Percentiles rank a stretch among this genome's conserved stretches.
phyloP scores from a whole-genome alignment of 805 yeast species.

The Schwanniomyces yamadae region DNA sequence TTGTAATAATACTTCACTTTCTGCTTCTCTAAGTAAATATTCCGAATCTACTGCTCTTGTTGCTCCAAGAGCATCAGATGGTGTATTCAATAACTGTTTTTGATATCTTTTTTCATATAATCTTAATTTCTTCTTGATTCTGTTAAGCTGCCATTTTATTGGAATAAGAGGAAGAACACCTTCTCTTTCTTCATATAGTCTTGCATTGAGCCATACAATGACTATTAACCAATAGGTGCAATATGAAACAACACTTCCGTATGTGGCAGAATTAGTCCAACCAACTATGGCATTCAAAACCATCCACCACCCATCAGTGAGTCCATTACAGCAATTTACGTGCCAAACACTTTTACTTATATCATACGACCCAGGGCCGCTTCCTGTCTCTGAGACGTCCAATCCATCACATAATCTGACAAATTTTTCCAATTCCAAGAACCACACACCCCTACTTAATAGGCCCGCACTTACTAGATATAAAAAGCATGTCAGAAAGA shows the following conservation, averaged over 20 bases:
- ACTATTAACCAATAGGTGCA: conserved; percentile 64
- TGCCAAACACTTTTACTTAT: conserved; percentile 83
- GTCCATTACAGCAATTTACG: conserved; percentile 91
- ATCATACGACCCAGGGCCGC: conserved; percentile 92
- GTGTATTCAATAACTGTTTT: conserved; percentile 5
- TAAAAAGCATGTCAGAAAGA: conserved; percentile 73
- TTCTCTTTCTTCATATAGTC: conserved; percentile 48
- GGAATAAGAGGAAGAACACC: conserved; percentile 68
- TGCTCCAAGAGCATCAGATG: no score
- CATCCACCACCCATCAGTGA: conserved; percentile 93
- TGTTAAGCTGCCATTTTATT: conserved; percentile 54
- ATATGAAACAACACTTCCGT: conserved; percentile 78
- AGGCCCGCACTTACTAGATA: conserved; percentile 87
- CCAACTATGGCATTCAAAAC: conserved; percentile 83
- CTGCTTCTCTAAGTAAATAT: conserved; percentile 13
- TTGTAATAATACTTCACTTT: conserved; percentile 10
- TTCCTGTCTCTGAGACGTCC: conserved; percentile 85
- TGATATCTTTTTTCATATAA: conserved; percentile 19
- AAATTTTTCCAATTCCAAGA: conserved; percentile 74
- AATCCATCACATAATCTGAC: conserved; percentile 74
- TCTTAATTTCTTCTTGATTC: conserved; percentile 43
- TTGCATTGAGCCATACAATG: conserved; percentile 43
- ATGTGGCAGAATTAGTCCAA: conserved; percentile 93
- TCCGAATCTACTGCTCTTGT: no score
- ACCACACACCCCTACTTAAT: conserved; percentile 87